phyloP scores from a whole-genome alignment of 2,329 filamentous ascomycete species.

The Lasiodiplodia gonubiensis region DNA sequence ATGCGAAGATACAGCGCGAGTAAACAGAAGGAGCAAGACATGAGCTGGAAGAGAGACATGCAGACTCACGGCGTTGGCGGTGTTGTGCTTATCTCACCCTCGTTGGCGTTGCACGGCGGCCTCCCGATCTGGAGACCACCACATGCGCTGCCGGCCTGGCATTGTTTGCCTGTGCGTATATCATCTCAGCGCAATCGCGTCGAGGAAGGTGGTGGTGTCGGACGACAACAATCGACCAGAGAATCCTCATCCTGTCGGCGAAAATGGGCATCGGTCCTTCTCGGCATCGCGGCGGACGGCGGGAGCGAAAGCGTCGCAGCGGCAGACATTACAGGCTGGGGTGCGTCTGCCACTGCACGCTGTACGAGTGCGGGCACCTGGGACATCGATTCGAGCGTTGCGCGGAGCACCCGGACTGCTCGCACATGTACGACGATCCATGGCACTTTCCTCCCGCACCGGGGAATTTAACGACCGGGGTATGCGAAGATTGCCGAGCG shows the following conservation, averaged over 20 bases:
- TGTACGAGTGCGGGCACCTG: conserved; percentile 10
- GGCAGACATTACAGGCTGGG: conserved; percentile 10
- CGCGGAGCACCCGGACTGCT: conserved; percentile 4
- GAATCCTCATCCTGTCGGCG: not conserved
- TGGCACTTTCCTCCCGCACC: conserved; percentile 20
- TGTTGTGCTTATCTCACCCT: not conserved
- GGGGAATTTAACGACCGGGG: conserved; percentile 10
- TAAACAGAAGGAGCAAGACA: not conserved
- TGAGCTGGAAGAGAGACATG: not conserved
- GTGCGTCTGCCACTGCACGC: conserved; percentile 13
- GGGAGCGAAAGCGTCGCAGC: not conserved
- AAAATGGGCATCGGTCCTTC: conserved; percentile 15
- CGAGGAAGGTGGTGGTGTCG: not conserved
- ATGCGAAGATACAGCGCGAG: not conserved
- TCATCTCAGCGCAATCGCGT: not conserved
- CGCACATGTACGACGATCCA: conserved; percentile 23
- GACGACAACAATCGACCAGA: not conserved
- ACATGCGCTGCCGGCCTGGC: not conserved
- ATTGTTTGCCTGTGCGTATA: not conserved
- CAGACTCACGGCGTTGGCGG: conserved; percentile 8
- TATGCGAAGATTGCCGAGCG: conserved; percentile 15
- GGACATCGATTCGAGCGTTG: conserved; percentile 20
- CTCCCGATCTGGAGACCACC: conserved; percentile 17
- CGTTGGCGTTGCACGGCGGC: conserved; percentile 11
- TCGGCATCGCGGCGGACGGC: not conserved